Base-by-base conservation (phyloP, 495 filamentous ascomycete genomes). In the Penicillium nucicola region DNA sequence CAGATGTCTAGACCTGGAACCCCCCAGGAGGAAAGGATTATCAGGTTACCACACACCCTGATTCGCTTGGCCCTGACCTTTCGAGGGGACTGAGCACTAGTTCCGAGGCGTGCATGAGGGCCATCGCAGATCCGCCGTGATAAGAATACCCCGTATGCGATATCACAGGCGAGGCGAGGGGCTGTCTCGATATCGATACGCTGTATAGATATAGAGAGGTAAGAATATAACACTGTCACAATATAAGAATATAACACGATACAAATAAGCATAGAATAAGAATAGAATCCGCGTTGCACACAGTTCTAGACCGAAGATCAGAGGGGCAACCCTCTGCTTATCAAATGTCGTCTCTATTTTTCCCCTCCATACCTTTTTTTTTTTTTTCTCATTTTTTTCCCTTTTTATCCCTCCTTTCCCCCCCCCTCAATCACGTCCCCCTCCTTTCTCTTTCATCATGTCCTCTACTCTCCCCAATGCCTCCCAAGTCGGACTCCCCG, bases 391-490 rank as follows among this genome's bases (percentile, higher is more conserved):
- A n/a, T 49, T 56, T 56, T 42, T 55, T 60, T 48, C 35, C 41
- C 52, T 57, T 72, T 50, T 55, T 64, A 56, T 52, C 45, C 64
- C 56, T 62, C 55, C 50, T 48, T 51, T 46, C 57, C 46, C 41
- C 41, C 57, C 46, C 41, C 42, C 50, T 55, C 41, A 53, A 28
- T 28, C 25, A 28, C 25, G 25, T 28, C 55, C 50, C 47, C 42
- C 59, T 50, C 56, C 60, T 55, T 50, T 63, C 48, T 45, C 38
- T 57, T 45, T 75, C 78, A 74, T 51, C 77, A 84, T 77, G 80
- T 84, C 84, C 80, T 70, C 78, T 55, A 61, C 65, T 36, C 47
- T 52, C 60, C 68, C 65, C 58, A 61, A 76, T 76, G 71, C 75
- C 69, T 64, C 73, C 69, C 62, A 73, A 73, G 61, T 70, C 74